Conservation (phyloP, 2,329 filamentous ascomycete genomes). For the Sarocladiaceae sp. region DNA sequence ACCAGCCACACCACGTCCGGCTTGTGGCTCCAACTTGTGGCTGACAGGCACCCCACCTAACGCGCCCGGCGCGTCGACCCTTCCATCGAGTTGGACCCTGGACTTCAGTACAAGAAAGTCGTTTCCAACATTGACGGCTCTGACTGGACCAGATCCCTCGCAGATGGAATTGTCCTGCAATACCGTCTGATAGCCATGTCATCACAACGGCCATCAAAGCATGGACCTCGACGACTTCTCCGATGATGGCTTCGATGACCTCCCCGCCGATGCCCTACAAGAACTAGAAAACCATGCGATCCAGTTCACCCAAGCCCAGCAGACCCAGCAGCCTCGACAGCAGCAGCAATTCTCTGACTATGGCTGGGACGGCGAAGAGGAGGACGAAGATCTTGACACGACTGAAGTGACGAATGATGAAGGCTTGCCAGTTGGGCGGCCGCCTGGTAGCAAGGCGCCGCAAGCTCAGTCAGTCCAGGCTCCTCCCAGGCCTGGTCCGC, state of each 20-base stretch:
- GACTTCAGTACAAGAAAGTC: no score
- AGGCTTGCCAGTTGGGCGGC: constrained; percentile 33
- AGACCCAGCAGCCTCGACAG: constrained; percentile 21
- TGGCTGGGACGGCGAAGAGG: constrained; percentile 44
- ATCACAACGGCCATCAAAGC: constrained; percentile 6
- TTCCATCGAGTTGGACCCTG: no score
- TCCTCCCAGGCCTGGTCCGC: constrained; percentile 24
- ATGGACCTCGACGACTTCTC: constrained; percentile 55
- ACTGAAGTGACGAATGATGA: constrained; percentile 49
- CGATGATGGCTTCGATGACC: constrained; percentile 59
- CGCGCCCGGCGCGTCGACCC: constrained; percentile 5
- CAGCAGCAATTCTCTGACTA: constrained; percentile 25
- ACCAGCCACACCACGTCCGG: no score
- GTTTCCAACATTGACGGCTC: background rate
- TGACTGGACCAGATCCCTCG: background rate
- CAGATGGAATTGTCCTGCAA: background rate
- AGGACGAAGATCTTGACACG: constrained; percentile 56
- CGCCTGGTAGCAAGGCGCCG: constrained; percentile 26
- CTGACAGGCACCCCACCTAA: background rate
- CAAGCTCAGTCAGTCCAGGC: constrained; percentile 24
- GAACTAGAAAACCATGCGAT: constrained; percentile 63
- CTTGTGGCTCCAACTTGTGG: no score
- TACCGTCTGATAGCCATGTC: constrained; percentile 2
- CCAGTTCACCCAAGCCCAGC: constrained; percentile 51
- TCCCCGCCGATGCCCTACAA: constrained; percentile 53